phyloP scores from a whole-genome alignment of 2,329 filamentous ascomycete species.

The Botryotinia globosa region DNA sequence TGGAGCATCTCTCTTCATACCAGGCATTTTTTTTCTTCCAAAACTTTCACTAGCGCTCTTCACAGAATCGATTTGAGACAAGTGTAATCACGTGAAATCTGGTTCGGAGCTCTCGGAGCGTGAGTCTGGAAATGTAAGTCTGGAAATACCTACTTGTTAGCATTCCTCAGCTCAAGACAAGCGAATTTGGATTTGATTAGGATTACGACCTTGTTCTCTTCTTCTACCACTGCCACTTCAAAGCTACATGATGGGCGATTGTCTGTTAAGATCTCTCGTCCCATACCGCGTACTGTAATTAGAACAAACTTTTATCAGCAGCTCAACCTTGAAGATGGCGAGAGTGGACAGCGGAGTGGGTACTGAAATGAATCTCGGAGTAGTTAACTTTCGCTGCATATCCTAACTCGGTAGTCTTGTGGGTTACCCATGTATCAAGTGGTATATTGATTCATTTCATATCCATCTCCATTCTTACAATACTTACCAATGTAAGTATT shows the following conservation, averaged over 20 bases:
- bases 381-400: background rate
- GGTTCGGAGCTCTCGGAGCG: no score
- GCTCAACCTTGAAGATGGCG: no score
- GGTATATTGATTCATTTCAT: background rate
- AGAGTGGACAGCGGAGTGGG: background rate
- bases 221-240: background rate
- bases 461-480: background rate
- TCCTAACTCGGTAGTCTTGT: background rate
- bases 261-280: background rate
- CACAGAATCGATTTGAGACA: background rate
- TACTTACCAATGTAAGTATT: background rate
- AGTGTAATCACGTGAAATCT: rapidly evolving
- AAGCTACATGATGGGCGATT: background rate
- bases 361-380: background rate
- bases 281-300: background rate
- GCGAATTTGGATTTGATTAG: background rate
- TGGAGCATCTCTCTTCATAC: background rate
- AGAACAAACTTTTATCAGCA: background rate
- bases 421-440: background rate
- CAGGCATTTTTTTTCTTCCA: background rate
- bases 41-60: background rate
- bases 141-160: background rate
- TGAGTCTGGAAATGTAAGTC: background rate
- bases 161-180: background rate
- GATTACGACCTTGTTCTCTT: background rate